Base-by-base conservation (phyloP, 495 filamentous ascomycete species). In the Penicillium canescens region DNA sequence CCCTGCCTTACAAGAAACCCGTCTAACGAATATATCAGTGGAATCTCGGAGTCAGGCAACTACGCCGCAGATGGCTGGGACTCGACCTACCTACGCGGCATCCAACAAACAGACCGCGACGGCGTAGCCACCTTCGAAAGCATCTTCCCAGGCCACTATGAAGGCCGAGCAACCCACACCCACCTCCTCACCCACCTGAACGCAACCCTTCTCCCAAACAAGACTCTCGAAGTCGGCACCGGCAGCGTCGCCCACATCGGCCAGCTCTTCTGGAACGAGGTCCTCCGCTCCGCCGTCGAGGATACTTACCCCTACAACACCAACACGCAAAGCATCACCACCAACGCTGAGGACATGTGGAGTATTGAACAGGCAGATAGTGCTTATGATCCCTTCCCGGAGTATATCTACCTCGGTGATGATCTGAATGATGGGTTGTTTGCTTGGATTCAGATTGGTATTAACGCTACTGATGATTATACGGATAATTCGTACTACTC, bases 201-300 rank as follows among this genome's bases (percentile, higher is more conserved):
- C 52, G 68, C 73, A 12, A 80, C 66, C 28, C 59, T 76, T 11
- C 66, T 74, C 41, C 59, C 69, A 7, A 82, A 84, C 68, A 77
- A 74, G 39, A 71, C 71, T 28, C 74, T 79, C 28, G 64, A 75
- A 70, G 84, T 51, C 12, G 70, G 59, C 41, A 69, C 62, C 36
- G 70, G 70, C 47, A 71, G 64, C 37, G 55, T 73, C 33, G 61
- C 66, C 4, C 68, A 73, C 42, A 73, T 69, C 39, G 70, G 70
- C 36, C 84, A 88, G 64, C 55, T 87, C 12, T 88, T 84, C 78
- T 89, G 80, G 67, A 80, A 82, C 47, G 77, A 87, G 59, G 74
- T 71, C 28, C 76, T 86, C 16, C 77, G 82, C 54, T 65, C 57
- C 10, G 75, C 73, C 33, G 81, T 88, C 36, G 80, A 85, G 58